phyloP scores from a whole-genome alignment of 371 early-diverging fungal genomes.

The Rhizopus stolonifer region DNA sequence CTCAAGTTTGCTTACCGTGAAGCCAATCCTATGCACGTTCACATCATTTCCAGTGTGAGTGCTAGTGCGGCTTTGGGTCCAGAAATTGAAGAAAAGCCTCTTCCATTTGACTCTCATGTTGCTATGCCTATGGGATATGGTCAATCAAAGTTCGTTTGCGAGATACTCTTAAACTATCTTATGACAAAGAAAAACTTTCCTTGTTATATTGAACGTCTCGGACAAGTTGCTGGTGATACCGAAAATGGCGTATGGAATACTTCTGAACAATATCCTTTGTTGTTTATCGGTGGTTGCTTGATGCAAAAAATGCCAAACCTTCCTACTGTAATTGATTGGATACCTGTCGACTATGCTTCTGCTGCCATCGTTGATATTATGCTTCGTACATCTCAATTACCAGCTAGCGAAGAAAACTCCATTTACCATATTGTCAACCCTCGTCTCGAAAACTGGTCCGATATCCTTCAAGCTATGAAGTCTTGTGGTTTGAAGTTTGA shows the following conservation, averaged over 20 bases:
- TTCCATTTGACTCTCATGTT: conserved; percentile 30
- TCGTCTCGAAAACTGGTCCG: conserved; percentile 17
- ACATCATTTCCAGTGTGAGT: conserved; percentile 39
- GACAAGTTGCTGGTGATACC: conserved; percentile 44
- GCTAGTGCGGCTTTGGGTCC: conserved; percentile 11
- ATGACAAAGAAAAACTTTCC: conserved; percentile 34
- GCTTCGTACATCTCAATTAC: conserved; percentile 15
- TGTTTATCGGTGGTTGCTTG: conserved; percentile 35
- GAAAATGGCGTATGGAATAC: conserved; percentile 44
- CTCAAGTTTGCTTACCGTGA: conserved; percentile 34
- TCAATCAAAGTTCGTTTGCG: conserved; percentile 43
- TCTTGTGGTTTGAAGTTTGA: conserved; percentile 34
- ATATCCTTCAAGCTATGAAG: conserved; percentile 25
- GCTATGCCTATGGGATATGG: conserved; percentile 44
- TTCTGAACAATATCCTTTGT: conserved; percentile 38
- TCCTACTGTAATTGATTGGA: conserved; percentile 32
- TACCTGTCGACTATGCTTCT: conserved; percentile 35
- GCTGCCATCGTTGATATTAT: conserved; percentile 33
- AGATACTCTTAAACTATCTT: conserved; percentile 32
- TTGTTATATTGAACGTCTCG: conserved; percentile 36
- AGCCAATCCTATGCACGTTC: conserved; percentile 34
- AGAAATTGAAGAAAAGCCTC: conserved; percentile 22
- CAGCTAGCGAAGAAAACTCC: conserved; percentile 1
- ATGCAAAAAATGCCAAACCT: conserved; percentile 31
- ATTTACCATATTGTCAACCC: conserved; percentile 44